Evolutionary conservation across 148 eudicot genomes (phyloP).

Genomic region (Rhododendron henanense): DNA sequence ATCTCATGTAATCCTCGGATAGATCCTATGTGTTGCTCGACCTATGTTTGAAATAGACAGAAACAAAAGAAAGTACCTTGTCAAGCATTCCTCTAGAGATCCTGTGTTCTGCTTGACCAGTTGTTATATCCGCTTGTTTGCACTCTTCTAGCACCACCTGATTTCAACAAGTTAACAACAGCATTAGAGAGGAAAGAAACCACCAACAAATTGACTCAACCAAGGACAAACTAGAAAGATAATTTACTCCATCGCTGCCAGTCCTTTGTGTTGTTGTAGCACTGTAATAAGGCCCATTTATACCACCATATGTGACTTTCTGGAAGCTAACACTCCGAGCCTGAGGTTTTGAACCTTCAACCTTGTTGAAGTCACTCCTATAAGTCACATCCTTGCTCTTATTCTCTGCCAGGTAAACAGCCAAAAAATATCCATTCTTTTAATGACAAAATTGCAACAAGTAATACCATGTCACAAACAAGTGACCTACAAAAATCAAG

Average conservation of each 20-base stretch:
- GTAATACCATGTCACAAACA: not conserved
- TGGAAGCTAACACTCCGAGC: conserved; percentile 34
- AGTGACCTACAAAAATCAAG: not conserved
- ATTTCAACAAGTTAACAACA: not conserved
- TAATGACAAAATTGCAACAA: not conserved
- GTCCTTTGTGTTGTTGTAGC: conserved; percentile 52
- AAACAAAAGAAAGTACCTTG: conserved; percentile 46
- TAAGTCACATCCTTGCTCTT: conserved; percentile 13
- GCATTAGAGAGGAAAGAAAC: not conserved
- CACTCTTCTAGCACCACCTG: conserved; percentile 73
- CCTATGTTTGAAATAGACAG: not conserved
- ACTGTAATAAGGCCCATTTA: conserved; percentile 71
- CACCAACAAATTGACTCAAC: not conserved
- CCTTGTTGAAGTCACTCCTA: conserved; percentile 24
- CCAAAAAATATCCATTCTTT: not conserved
- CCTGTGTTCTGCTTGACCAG: conserved; percentile 77
- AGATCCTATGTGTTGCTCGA: not conserved
- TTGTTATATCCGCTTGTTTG: conserved; percentile 74
- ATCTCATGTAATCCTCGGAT: not conserved
- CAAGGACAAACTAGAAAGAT: not conserved
- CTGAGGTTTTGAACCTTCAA: conserved; percentile 24
- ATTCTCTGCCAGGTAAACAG: conserved; percentile 31
- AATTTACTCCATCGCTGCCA: conserved; percentile 68
- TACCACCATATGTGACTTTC: conserved; percentile 83
- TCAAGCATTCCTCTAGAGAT: conserved; percentile 75